These are phyloP conservation scores for Diaporthe humulicola DNA, from an alignment of 2,329 filamentous ascomycete genomes.

Conservation along the genomic window DNA sequence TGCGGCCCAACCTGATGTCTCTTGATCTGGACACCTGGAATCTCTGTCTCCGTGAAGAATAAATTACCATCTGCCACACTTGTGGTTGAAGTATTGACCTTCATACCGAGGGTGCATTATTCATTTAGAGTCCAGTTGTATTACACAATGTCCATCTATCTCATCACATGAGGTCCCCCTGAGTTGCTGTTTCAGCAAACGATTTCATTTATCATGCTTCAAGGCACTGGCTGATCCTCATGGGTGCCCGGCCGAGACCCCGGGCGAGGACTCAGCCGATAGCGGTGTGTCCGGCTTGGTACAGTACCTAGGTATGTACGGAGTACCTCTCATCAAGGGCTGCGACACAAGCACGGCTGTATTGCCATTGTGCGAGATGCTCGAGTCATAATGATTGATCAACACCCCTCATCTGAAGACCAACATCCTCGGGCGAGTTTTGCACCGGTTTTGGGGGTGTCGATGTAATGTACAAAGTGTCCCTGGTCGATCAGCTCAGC, in stretches of 20 bases:
- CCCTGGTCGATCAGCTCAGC: background rate
- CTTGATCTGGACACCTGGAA: background rate
- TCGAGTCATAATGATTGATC: constrained; percentile 2
- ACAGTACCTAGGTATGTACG: no score
- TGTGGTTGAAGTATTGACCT: background rate
- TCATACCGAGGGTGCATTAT: background rate
- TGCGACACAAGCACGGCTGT: background rate
- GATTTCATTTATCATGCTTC: constrained; percentile 26
- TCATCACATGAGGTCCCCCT: background rate
- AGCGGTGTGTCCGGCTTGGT: constrained; percentile 17
- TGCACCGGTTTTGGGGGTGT: constrained; percentile 3
- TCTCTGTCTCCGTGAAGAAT: background rate
- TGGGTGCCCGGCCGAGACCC: constrained; percentile 17
- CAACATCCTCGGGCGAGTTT: background rate
- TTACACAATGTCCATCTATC: background rate
- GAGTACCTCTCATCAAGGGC: background rate
- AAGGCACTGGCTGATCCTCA: background rate
- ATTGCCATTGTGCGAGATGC: background rate
- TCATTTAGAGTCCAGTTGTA: background rate
- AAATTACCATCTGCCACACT: background rate
- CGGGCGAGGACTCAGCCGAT: constrained; percentile 4
- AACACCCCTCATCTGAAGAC: background rate
- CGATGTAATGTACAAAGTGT: background rate
- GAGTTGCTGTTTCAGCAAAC: constrained; percentile 10
- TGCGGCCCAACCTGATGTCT: background rate